Base-by-base conservation (phyloP, 805 yeast species). In the Wickerhamiella spandovensis region DNA sequence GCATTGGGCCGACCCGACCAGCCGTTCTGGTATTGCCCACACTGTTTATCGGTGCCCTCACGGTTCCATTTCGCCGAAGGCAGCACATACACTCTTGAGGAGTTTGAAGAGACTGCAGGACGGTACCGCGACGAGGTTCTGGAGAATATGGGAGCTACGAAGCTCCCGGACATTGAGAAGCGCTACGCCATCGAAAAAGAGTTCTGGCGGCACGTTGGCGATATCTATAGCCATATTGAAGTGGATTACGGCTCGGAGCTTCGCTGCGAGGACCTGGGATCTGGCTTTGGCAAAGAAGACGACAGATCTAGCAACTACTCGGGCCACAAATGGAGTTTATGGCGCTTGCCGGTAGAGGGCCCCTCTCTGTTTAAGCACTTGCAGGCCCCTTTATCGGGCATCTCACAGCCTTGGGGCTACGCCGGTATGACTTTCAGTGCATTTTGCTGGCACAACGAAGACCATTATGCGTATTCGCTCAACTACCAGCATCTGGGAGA, bases 401-500 rank as follows among this genome's bases (percentile, higher is more conserved):
- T 89, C 87, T 88, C 97, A 0, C 76, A 84, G 18, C 97, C 97
- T 0, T 89, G 97, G 97, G 74, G 88, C 2, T 89, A 89, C 60
- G 78, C 89, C 15, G 97, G 97, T 0, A 85, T 94, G 48, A 72
- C 86, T 47, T 79, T 87, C 59, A 83, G 95, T 1, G 86, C 97
- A 1, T 90, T 90, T 62, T 89, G 97, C 65, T 90, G 97, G 96
- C 97, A 90, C 64, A 82, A 84, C 52, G 97, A 89, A 61, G 97
- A 89, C 64, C 97, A 90, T 62, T 87, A 84, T 62, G 85, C 96
- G 0, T 72, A 86, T 53, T 84, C 95, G 47, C 89, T 94, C 4
- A 90, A 90, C 64, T 89, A 89, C 63, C 94, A 94, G 63, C 96
- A 89, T 62, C 72, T 76, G 54, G 97, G 97, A 1, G 81, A 82